Percentiles rank a stretch among this genome's conserved stretches.
phyloP scores from a whole-genome alignment of 352 stramenopile species.

The Pythium coloratum region DNA sequence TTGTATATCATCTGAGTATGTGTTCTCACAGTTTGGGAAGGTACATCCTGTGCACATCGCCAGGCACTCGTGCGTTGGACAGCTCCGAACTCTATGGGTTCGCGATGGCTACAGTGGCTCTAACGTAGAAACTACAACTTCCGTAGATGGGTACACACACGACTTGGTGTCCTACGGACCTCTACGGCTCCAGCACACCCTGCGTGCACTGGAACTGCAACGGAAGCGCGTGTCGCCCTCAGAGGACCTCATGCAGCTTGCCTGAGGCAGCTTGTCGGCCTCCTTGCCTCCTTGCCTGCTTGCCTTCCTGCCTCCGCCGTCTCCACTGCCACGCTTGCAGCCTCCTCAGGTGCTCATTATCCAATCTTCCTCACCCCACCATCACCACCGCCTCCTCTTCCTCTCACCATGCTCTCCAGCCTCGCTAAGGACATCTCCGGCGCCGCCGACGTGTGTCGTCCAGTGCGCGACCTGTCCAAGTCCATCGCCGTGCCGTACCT shows the following conservation, averaged over 20 bases:
- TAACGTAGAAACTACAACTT: background rate
- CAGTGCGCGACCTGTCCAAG: conserved; percentile 46
- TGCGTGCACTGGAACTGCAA: background rate
- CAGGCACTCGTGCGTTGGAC: background rate
- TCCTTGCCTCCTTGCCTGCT: no score
- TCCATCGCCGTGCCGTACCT: conserved; percentile 43
- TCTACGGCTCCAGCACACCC: background rate
- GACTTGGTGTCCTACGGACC: background rate
- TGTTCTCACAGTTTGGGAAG: no score
- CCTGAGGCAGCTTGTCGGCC: no score
- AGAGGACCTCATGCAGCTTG: no score
- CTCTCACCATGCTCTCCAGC: conserved; percentile 25
- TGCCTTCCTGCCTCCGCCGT: no score
- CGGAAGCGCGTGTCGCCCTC: background rate
- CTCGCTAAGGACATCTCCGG: conserved; percentile 25
- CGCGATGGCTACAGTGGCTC: background rate
- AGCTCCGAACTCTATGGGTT: background rate
- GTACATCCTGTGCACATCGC: background rate
- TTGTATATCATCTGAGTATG: no score
- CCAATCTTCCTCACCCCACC: conserved; percentile 6
- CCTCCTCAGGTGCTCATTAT: conserved; percentile 8
- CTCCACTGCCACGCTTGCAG: no score
- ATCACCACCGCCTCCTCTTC: conserved; percentile 3
- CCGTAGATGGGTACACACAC: no score
- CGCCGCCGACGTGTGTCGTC: conserved; percentile 24